Base-by-base conservation (phyloP, 2,329 filamentous ascomycete genomes). In the Blastomyces parvus region DNA sequence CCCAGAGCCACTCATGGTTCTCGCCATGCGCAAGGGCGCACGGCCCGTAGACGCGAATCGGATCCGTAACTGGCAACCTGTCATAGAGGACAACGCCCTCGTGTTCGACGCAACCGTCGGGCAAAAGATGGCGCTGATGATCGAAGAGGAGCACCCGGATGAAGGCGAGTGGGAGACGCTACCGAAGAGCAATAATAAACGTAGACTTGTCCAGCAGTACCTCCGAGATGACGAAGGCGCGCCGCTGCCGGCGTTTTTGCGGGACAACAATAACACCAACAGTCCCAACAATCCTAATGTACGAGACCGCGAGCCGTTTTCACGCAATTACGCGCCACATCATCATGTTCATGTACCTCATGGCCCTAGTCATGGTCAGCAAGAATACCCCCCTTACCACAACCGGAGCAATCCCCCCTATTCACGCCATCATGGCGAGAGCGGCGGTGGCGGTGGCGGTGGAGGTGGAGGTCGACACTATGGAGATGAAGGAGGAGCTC, bases 11-110 rank as follows among this genome's bases (percentile, higher is more conserved):
- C 83, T 90, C 13, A 87, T 97, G 13, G 90, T 97, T 1, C 82
- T 99, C 46, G 92, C 91, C 0, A 81, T 93, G 57, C 84, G 88
- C 48, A 89, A 88, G 72, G 87, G 87, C 17, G 86, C 88, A 2
- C 86, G 88, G 48, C 90, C 91, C 0, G 84, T 88, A 62, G 92
- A 97, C 70, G 92, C 90, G 19, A 84, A 83, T 62, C 88, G 86
- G 70, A 97, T 97, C 64, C 84, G 86, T 62, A 87, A 88, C 67
- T 97, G 93, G 94, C 84, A 89, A 66, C 86, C 90, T 4, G 82
- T 96, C 3, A 78, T 88, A 0, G 79, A 84, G 5, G 86, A 91
- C 8, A 85, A 89, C 70, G 82, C 86, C 0, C 86, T 92, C 70
- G 82, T 86, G 6, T 91, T 97, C 70, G 90, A 95, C 66, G 91